Base-by-base conservation (phyloP, 345 rosid species). In the Theobroma cacao region DNA sequence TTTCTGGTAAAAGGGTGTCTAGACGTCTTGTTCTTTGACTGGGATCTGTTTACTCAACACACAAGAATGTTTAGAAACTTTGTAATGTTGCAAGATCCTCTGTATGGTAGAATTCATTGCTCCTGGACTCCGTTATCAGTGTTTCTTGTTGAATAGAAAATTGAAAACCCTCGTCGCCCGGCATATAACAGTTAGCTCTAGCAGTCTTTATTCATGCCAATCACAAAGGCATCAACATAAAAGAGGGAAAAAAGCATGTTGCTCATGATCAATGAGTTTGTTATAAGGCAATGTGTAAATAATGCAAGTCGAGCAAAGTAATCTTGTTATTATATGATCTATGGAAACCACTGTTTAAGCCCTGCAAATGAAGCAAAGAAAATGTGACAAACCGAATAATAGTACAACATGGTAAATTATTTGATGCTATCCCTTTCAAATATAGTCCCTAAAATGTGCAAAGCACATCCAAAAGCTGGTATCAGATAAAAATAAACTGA, bases 401-500 rank as follows among this genome's bases (percentile, higher is more conserved):
- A 56, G n/a, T 28, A 14, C 38, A 71, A 14, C 38, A 71, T 34
- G 55, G 58, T 56, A 31, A 71, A 80, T 36, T 50, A 52, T 33
- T 52, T 48, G 31, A 45, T 30, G 38, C 55, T 12, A 33, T n/a
- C 1, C 28, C 20, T 68, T 66, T 14, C 15, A 40, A n/a, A 40
- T 22, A 26, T 22, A 26, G 52, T 31, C 14, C 40, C 20, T 65
- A 40, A 59, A 47, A 58, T 77, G 65, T 60, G 18, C 50, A 74
- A 24, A 72, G 66, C 75, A 80, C 28, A 10, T 56, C 53, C 18
- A 69, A 69, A n/a, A 68, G 72, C 53, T 74, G 50, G 22, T 17
- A 24, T n/a, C 50, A 41, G 58, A 56, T 71, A 52, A 80, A 26
- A 41, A 71, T 77, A 74, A 55, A 45, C 71, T 3, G 34, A 68